phyloP scores from a whole-genome alignment of 2,329 filamentous ascomycete species.

The Hymenoscyphus salicellus region DNA sequence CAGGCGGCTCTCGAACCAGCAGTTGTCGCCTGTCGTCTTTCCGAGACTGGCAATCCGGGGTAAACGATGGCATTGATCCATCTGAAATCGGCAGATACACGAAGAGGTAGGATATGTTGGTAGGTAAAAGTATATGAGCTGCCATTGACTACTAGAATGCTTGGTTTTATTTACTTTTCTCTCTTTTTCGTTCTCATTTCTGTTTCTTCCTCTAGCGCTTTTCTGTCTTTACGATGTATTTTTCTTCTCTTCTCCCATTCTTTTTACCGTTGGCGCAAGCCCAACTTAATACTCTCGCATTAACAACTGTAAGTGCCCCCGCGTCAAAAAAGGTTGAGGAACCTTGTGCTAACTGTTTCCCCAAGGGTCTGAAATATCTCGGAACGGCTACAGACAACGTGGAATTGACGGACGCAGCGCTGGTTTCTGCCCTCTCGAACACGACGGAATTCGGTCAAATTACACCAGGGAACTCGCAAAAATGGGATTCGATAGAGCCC shows the following conservation, averaged over 20 bases:
- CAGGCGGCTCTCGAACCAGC: too few species aligned
- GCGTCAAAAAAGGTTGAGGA: background rate
- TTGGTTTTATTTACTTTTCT: background rate
- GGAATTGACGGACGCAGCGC: conserved; percentile 17
- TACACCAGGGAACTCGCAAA: conserved; percentile 22
- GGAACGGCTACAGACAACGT: conserved; percentile 20
- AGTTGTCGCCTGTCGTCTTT: too few species aligned
- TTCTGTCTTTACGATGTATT: conserved; percentile 14
- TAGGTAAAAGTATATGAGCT: background rate
- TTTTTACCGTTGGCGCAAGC: conserved; percentile 21
- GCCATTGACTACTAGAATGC: background rate
- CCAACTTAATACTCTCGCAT: conserved; percentile 21
- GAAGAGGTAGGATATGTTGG: background rate
- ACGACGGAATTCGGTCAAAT: conserved; percentile 18
- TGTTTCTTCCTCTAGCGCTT: background rate
- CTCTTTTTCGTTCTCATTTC: background rate
- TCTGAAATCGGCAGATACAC: too few species aligned
- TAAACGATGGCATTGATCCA: too few species aligned
- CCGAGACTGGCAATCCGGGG: too few species aligned
- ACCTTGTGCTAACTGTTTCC: background rate
- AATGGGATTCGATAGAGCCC: conserved; percentile 20
- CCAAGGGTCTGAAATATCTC: conserved; percentile 23
- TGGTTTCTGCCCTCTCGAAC: conserved; percentile 18
- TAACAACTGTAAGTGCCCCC: conserved; percentile 18
- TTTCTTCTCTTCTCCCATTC: conserved; percentile 14